Percentiles rank a stretch among this genome's conserved stretches.
Conservation (phyloP, 2,329 filamentous ascomycete species). For the Cercospora zeina region DNA sequence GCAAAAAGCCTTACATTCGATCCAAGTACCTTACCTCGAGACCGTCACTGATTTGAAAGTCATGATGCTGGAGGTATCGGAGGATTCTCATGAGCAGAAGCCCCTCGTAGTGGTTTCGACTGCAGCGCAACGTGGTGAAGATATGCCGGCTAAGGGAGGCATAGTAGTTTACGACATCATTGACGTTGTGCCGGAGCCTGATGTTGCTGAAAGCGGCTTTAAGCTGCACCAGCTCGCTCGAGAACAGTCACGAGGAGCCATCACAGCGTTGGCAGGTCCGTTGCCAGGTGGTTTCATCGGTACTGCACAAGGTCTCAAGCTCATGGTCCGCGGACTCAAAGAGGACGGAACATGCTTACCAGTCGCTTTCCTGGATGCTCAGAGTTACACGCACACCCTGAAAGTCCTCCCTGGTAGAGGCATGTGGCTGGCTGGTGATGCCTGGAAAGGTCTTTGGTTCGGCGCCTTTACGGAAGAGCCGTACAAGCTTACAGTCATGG, state of each 20-base stretch:
- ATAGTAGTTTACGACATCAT: constrained; percentile 92
- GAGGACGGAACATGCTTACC: constrained; percentile 91
- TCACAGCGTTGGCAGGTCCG: constrained; percentile 77
- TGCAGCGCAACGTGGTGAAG: constrained; percentile 82
- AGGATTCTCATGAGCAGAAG: constrained; percentile 82
- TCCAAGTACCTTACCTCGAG: constrained; percentile 73
- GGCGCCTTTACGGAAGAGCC: constrained; percentile 96
- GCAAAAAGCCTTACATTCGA: constrained; percentile 75
- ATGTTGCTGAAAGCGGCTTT: constrained; percentile 78
- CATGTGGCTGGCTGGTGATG: constrained; percentile 83
- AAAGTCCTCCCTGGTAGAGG: constrained; percentile 82
- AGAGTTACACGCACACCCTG: constrained; percentile 83
- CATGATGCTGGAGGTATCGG: constrained; percentile 83
- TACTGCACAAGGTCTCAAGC: constrained; percentile 95
- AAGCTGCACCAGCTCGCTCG: constrained; percentile 82
- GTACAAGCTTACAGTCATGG: constrained; percentile 90
- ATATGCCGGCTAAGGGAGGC: constrained; percentile 78
- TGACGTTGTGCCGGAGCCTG: constrained; percentile 85
- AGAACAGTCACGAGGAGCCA: constrained; percentile 88
- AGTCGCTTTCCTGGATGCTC: constrained; percentile 97
- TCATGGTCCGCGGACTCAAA: constrained; percentile 92
- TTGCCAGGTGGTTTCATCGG: constrained; percentile 76
- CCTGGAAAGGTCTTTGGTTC: constrained; percentile 93
- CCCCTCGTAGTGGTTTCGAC: constrained; percentile 84
- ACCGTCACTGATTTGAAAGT: constrained; percentile 78